Base-by-base conservation (phyloP, 2,329 filamentous ascomycete species). In the Rutstroemia sp. region DNA sequence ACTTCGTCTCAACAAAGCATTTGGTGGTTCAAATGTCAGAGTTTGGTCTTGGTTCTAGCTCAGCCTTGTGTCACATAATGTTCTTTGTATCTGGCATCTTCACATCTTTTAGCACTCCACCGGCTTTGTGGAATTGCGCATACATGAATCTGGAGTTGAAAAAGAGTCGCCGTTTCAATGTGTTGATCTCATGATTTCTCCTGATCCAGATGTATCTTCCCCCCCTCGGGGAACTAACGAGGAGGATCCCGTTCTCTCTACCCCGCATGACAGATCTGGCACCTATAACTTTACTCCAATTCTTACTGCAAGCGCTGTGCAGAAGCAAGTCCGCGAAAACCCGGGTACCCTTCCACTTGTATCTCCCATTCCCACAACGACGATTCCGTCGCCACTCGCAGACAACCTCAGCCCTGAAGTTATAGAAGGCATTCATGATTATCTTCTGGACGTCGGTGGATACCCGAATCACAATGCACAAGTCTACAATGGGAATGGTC, bases 331-430 rank as follows among this genome's bases (percentile, higher is more conserved):
- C 9, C 46, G 16, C 4, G 18, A 25, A n/a, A 50, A 55, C 18
- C 37, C 19, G 3, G 25, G 34, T 4, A 45, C 37, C 23, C 51
- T 58, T 19, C 51, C 60, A n/a, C 56, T 62, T n/a, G 16, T 65
- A 21, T 55, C 53, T 19, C 44, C 44, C 16, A 63, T 67, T 30
- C 62, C 65, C 3, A 19, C 58, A 16, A 59, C 59, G 2, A 21
- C 12, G 1, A 62, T 63, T 9, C 60, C 61, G 0, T 62, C 58
- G 14, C 66, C 66, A 0, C 23, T 67, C 1, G 64, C 63, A 4
- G 18, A 51, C 1, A 59, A 63, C 19, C 53, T 68, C 16, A 14
- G 60, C 8, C 64, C 66, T 0, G n/a, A 50, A 1, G 49, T 37
- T 8, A 42, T 67, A 14, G 34, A 55, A 9, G 51, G 58, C 4